These are phyloP conservation scores for Fragaria ananassa DNA, from an alignment of 306 rosid genomes.

Conservation along the genomic window DNA sequence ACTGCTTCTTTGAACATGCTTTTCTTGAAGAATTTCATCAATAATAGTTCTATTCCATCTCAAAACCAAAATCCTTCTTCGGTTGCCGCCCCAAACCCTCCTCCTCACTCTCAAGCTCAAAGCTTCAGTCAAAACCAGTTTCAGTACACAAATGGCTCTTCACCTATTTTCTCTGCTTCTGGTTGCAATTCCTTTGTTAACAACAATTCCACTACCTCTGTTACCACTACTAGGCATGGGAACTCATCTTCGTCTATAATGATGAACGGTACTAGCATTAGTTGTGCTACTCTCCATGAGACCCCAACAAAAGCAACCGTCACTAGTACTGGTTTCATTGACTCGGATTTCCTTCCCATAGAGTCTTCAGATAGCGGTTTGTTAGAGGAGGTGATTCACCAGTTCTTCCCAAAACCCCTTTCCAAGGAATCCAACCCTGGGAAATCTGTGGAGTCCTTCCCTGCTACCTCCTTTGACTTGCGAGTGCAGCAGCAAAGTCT, in stretches of 20 bases:
- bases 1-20: conserved; percentile 45
- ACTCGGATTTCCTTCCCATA: conserved; percentile 40
- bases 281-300: neutral
- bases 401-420: conserved; percentile 47
- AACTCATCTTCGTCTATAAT: neutral
- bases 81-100: neutral
- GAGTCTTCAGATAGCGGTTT: conserved; percentile 67
- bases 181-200: neutral
- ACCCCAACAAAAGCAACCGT: neutral
- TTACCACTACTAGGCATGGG: neutral
- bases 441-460: neutral
- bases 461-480: neutral
- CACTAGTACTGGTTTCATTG: neutral
- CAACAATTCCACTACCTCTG: neutral
- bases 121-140: neutral
- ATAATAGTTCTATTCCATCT: conserved; percentile 19
- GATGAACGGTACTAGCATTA: neutral
- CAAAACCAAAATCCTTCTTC: neutral
- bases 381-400: conserved; percentile 66
- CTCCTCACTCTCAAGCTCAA: conserved; percentile 13
- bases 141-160: neutral
- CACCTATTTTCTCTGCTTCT: neutral
- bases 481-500: too few relatives aligned
- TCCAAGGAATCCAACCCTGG: conserved; percentile 5
- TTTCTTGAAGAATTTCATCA: conserved; percentile 44